Evolutionary conservation across 2,329 filamentous ascomycete species (phyloP), one percentile per base, ranked within the genome.

Genomic region (Cryphonectria parasitica): DNA sequence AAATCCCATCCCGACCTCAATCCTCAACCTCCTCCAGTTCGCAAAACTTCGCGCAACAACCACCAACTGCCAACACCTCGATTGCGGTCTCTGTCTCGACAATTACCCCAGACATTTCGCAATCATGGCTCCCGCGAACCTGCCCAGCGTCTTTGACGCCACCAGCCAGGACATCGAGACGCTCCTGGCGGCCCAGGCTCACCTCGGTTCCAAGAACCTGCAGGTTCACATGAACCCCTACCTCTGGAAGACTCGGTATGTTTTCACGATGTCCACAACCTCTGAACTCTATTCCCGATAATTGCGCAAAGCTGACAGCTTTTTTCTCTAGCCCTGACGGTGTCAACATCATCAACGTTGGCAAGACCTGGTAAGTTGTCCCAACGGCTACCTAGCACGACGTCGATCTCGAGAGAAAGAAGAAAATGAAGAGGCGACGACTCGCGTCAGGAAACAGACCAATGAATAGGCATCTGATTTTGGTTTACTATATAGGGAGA

Each of bases 181-280:
- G 93, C 94, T 99, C 82, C 92, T 99, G 80, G 92, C 95, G 82
- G 95, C 97, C 81, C 95, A 98, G 88, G 90, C 88, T 87, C 97
- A 99, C 87, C 90, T 98, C 80, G 96, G 96, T 81, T 94, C 92
- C 87, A 98, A 98, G 93, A 99, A 99, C 91, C 85, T 99, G 80
- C 96, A 98, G 90, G 93, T 95, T 84, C 95, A 98, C 89, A 98
- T 97, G 94, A 94, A 97, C 87, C 93, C 94, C 78, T 99, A 99
- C 90, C 92, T 99, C 82, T 99, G 95, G 95, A 99, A 99, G 92
- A 71, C 71, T 54, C 71, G 71, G 71, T 72, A 71, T 54, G 69
- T 31, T 56, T 10, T 62, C 36, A n/a, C 39, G 19, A 64, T 52
- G 43, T 11, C 43, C 28, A 36, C 43, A 25, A 22, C 13, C 22